Evolutionary conservation across 352 stramenopile genomes (phyloP).

Genomic region (Globisporangium perplexum): DNA sequence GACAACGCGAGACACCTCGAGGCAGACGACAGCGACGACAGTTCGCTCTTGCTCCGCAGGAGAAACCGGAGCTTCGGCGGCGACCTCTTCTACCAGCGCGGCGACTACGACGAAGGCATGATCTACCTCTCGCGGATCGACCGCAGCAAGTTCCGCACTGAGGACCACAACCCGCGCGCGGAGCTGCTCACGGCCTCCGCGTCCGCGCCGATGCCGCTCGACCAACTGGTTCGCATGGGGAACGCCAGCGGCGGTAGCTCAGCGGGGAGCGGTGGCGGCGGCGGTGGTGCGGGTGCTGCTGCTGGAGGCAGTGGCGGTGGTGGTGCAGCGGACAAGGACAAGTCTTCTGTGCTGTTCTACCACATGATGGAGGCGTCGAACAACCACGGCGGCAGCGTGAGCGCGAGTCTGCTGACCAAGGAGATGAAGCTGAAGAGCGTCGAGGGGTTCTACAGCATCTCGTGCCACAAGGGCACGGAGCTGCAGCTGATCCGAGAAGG

Average conservation of each 20-base stretch:
- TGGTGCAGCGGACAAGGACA: slow-evolving; percentile 2
- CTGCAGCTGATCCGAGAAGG: slow-evolving; percentile 63
- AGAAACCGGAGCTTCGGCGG: slow-evolving; percentile 45
- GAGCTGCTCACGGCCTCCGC: slow-evolving; percentile 41
- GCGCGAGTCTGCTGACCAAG: slow-evolving; percentile 28
- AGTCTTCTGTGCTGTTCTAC: slow-evolving; percentile 12
- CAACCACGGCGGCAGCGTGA: slow-evolving; percentile 13
- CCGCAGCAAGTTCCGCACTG: slow-evolving; percentile 51
- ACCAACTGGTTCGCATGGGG: slow-evolving; percentile 37
- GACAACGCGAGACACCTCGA: background rate
- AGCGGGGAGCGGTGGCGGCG: background rate
- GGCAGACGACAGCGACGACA: slow-evolving; percentile 9
- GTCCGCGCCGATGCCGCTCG: slow-evolving; percentile 36
- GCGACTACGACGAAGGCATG: slow-evolving; percentile 78
- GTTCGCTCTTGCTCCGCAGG: slow-evolving; percentile 13
- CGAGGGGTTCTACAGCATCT: slow-evolving; percentile 78
- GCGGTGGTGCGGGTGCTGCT: too few species aligned
- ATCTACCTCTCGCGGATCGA: slow-evolving; percentile 85
- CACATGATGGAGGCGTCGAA: slow-evolving; percentile 21
- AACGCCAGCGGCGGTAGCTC: slow-evolving; percentile 1
- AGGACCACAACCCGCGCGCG: slow-evolving; percentile 49
- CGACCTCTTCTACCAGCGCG: slow-evolving; percentile 83
- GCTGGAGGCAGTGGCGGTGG: too few species aligned
- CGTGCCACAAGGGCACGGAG: slow-evolving; percentile 70
- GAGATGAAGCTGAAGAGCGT: slow-evolving; percentile 76